Conservation (phyloP, 306 rosid genomes). For the Vachellia collinsii region DNA sequence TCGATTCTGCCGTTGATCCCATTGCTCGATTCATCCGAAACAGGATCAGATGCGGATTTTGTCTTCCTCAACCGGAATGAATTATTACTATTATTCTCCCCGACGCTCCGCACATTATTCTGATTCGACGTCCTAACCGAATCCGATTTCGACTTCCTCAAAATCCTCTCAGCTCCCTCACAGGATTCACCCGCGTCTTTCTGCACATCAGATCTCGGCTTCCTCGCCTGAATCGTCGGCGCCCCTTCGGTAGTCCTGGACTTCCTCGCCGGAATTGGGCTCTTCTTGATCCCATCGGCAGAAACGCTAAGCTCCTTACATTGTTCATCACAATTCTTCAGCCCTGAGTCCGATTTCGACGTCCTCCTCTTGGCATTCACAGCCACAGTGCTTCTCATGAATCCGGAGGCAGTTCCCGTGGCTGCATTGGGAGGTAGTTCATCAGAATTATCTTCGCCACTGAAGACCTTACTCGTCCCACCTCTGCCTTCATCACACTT, state of each 20-base stretch:
- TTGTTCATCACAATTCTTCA: conserved; percentile 48
- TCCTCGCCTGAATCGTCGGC: conserved; percentile 49
- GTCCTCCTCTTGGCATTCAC: conserved; percentile 65
- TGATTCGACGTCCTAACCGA: conserved; percentile 26
- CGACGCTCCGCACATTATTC: neutral
- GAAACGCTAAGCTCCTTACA: conserved; percentile 47
- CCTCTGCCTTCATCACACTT: conserved; percentile 74
- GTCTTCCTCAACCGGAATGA: conserved; percentile 50
- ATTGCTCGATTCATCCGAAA: conserved; percentile 39
- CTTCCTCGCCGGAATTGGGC: conserved; percentile 56
- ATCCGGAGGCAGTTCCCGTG: conserved; percentile 27
- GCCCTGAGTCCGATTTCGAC: conserved; percentile 55
- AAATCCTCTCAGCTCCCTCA: conserved; percentile 42
- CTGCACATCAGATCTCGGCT: conserved; percentile 44
- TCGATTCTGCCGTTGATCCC: conserved; percentile 45
- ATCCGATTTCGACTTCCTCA: conserved; percentile 65
- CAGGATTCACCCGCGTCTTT: conserved; percentile 36
- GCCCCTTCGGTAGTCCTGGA: conserved; percentile 53
- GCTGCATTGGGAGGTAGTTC: conserved; percentile 20
- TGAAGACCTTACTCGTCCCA: conserved; percentile 78
- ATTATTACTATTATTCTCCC: conserved; percentile 21
- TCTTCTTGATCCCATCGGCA: conserved; percentile 57
- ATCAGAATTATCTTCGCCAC: conserved; percentile 51
- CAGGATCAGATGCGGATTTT: conserved; percentile 43
- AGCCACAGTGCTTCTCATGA: conserved; percentile 43